Base-by-base conservation (phyloP, 306 rosid species). In the peach (Prunus persica) region DNA sequence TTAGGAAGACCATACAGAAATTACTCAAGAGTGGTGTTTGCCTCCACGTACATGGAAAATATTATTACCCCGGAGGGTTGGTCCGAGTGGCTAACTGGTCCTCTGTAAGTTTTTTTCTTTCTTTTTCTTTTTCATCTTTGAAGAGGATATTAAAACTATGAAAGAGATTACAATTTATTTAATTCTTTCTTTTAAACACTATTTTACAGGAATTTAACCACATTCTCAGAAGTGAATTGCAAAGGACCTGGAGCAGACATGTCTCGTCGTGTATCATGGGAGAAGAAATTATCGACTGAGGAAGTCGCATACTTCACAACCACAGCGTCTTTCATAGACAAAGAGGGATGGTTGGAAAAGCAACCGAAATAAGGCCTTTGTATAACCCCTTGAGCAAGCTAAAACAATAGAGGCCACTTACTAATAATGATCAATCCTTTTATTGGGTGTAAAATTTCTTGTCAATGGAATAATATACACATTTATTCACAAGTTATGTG, bases 311-410 rank as follows among this genome's bases (percentile, higher is more conserved):
- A 6, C 1, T 75, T 76, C 11, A 63, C 67, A 12, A 51, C 19
- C n/a, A 15, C 60, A 47, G 46, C 51, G 12, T 11, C 34, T 32
- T 70, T 81, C 57, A 64, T 76, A 19, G 72, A 81, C 69, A 64
- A 71, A 65, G 78, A 71, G 2, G 74, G 70, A 30, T 81, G 81
- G 75, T 27, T 76, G 11, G 67, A 54, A 66, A 51, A 67, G 10
- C 68, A 71, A 54, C 76, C 65, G 3, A 43, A n/a, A 4, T 30
- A 57, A 28, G 11, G 15, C 3, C 57, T 15, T 51, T 47, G 13
- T 32, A 32, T 47, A 32, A 32, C 34, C 34, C 34, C 34, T 32
- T 32, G 38, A 32, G 38, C 38, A 32, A 32, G 38, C 38, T 32
- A 32, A 32, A 32, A 32, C 38, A 32, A 32, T 32, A 32, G 1